Percentiles rank a stretch among this genome's conserved stretches.
Evolutionary conservation across 2,329 filamentous ascomycete species (phyloP).

Genomic region (Hypoxylon sp.): DNA sequence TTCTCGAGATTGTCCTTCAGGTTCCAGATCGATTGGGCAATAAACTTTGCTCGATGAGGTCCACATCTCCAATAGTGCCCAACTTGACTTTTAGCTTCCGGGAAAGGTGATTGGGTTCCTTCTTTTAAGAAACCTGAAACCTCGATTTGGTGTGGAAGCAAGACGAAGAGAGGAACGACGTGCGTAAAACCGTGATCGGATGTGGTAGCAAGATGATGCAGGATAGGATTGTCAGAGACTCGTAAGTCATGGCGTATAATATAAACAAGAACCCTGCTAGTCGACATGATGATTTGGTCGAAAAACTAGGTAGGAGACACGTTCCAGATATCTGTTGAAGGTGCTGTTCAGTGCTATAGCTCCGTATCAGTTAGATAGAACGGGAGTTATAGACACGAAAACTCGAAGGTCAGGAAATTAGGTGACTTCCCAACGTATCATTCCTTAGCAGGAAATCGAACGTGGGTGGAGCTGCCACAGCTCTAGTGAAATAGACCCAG

Average conservation of each 20-base stretch:
- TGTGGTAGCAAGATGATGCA: slow-evolving; percentile 69
- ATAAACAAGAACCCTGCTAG: slow-evolving; percentile 74
- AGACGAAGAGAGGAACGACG: slow-evolving; percentile 78
- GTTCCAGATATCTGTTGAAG: slow-evolving; percentile 14
- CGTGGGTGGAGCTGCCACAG: slow-evolving; percentile 34
- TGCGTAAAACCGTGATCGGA: slow-evolving; percentile 73
- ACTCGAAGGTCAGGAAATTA: slow-evolving; percentile 15
- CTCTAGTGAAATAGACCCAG: slow-evolving; percentile 33
- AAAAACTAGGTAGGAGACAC: slow-evolving; percentile 10
- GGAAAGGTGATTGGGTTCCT: slow-evolving; percentile 73
- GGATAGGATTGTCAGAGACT: slow-evolving; percentile 80
- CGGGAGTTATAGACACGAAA: slow-evolving; percentile 12
- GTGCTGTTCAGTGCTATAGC: slow-evolving; percentile 21
- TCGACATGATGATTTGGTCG: slow-evolving; percentile 49
- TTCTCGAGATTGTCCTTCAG: slow-evolving; percentile 74
- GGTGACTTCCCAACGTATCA: slow-evolving; percentile 16
- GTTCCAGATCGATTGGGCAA: slow-evolving; percentile 81
- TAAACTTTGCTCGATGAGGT: slow-evolving; percentile 78
- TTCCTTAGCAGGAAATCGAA: slow-evolving; percentile 18
- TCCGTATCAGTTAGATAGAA: slow-evolving; percentile 15
- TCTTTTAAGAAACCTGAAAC: slow-evolving; percentile 78
- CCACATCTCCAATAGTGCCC: slow-evolving; percentile 82
- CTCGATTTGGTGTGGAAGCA: slow-evolving; percentile 80
- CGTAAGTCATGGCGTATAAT: slow-evolving; percentile 81
- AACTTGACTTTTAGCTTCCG: slow-evolving; percentile 75